Evolutionary conservation across 306 rosid species (phyloP).

Genomic region (Luffa aegyptiaca): DNA sequence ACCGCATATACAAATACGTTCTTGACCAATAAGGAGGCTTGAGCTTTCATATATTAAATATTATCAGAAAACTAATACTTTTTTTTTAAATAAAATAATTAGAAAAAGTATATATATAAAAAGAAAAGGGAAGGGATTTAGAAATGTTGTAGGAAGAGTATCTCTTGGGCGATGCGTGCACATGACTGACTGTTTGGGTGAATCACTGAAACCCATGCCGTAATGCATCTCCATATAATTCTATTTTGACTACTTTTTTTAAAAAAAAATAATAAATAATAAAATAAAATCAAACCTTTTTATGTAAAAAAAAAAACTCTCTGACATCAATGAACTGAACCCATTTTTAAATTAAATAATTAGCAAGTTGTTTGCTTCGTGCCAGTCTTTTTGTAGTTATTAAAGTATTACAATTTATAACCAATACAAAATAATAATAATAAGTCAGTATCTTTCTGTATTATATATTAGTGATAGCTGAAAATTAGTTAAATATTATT

Average conservation of each 20-base stretch:
- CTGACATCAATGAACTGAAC: background rate
- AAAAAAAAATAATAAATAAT: background rate
- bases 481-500: background rate
- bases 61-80: background rate
- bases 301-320: background rate
- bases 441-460: too few relatives aligned
- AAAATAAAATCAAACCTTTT: background rate
- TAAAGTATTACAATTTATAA: too few relatives aligned
- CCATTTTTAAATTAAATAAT: background rate
- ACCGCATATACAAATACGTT: background rate
- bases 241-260: background rate
- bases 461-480: background rate
- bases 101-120: background rate
- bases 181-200: background rate
- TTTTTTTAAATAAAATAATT: background rate
- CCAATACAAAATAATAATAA: too few relatives aligned
- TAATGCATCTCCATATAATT: background rate
- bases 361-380: background rate
- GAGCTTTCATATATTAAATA: background rate
- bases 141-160: background rate
- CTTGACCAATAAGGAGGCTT: background rate
- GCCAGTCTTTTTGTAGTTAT: background rate
- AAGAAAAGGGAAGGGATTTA: background rate
- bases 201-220: background rate
- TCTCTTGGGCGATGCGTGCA: constrained; percentile 1